Base-by-base conservation (phyloP, 352 stramenopile genomes). In the Stephanocyclus meneghinianus region DNA sequence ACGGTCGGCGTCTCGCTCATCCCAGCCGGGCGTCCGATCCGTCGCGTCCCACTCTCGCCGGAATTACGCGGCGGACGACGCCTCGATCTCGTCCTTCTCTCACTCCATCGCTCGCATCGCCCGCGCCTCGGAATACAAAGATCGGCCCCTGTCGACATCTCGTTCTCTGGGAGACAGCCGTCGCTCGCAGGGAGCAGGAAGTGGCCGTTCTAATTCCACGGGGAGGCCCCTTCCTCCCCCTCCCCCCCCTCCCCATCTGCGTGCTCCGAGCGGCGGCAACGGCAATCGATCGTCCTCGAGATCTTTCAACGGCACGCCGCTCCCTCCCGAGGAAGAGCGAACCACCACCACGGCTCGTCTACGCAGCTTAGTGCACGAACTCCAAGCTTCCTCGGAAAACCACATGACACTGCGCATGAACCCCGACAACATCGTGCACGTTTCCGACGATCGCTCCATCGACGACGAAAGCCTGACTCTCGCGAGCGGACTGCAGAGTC, bases 21-120 rank as follows among this genome's bases (percentile, higher is more conserved):
- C 21, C 44, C 42, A 30, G 2, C 42, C 32, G 16, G n/a, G 6
- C 7, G 29, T 18, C 21, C 51, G 44, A 30, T 61, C 18, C 50
- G 15, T 11, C 64, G 37, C 32, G 15, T 56, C 64, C 4, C 50
- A 18, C 11, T 8, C 4, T 18, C 45, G 50, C 16, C 63, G 37
- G 16, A 29, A 4, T 30, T 32, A 16, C 4, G 15, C 44, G 2
- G 59, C 61, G n/a, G 59, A 63, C 71, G 60, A 78, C 40, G 61
- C 60, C 10, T 76, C 69, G 42, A 56, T 76, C 42, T 76, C 59
- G 16, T 64, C 45, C 69, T 76, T 76, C 40, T 57, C 69, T 10
- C 21, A 70, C 47, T 71, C 59, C 45, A 55, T 76, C 30, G 69
- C 71, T n/a, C 59, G 71, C 16, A 55, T 71, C 47, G 61, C 71